A percentile compares a stretch with the other conserved stretches of the same genome.
Conservation (phyloP, 805 yeast genomes). For the Candida tammaniensis region DNA sequence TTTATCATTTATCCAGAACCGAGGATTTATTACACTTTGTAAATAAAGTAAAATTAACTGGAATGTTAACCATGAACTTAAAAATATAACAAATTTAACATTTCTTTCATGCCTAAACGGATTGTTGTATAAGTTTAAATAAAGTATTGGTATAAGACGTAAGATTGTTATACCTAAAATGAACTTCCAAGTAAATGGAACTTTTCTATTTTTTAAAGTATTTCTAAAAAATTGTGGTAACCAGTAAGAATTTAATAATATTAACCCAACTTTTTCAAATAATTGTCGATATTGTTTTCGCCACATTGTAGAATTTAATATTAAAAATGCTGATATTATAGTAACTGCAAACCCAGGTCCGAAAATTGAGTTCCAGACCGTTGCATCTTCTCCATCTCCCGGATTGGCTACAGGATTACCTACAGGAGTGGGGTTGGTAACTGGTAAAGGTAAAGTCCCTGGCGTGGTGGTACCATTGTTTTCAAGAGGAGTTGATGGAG, state of each 20-base stretch:
- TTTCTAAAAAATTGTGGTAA: constrained; percentile 84
- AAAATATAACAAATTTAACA: constrained; percentile 41
- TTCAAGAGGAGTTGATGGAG: background rate
- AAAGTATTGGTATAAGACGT: constrained; percentile 62
- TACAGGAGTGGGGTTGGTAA: constrained; percentile 3
- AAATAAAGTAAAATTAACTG: constrained; percentile 59
- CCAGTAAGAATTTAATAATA: constrained; percentile 72
- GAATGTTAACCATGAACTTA: constrained; percentile 53
- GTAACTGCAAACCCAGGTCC: constrained; percentile 25
- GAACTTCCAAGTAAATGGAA: constrained; percentile 68
- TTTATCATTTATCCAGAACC: constrained; percentile 77
- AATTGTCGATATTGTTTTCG: constrained; percentile 50
- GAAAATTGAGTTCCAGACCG: constrained; percentile 23
- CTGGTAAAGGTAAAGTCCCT: constrained; percentile 6
- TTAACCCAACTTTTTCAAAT: constrained; percentile 55
- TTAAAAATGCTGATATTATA: constrained; percentile 45
- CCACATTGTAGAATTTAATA: constrained; percentile 62
- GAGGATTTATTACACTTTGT: constrained; percentile 71
- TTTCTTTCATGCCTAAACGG: constrained; percentile 72
- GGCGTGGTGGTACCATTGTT: constrained; percentile 3
- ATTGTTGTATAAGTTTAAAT: constrained; percentile 56
- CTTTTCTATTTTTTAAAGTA: constrained; percentile 63
- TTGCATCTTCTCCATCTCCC: constrained; percentile 11
- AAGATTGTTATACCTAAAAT: constrained; percentile 65
- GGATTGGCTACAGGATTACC: constrained; percentile 6